A percentile compares a stretch with the other conserved stretches of the same genome.
phyloP scores from a whole-genome alignment of 331 rosid species.

The Prunus yedoensis region DNA sequence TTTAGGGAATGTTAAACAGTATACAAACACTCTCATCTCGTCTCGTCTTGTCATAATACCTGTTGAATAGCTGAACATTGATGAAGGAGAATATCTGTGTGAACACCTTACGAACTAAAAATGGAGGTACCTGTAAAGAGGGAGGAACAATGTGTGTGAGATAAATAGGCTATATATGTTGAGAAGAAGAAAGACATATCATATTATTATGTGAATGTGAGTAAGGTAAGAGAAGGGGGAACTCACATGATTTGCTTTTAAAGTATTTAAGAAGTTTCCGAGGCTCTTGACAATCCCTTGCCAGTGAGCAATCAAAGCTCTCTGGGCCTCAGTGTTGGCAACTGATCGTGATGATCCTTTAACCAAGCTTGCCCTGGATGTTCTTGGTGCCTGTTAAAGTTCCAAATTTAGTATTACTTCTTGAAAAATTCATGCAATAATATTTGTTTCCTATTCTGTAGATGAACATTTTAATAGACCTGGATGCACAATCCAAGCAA shows the following conservation, averaged over 20 bases:
- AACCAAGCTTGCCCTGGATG: constrained; percentile 86
- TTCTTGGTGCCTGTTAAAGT: constrained; percentile 73
- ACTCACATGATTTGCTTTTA: constrained; percentile 72
- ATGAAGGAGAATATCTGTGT: constrained; percentile 87
- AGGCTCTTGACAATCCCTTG: constrained; percentile 86
- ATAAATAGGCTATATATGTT: not conserved
- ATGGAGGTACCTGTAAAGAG: constrained; percentile 71
- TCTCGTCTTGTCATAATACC: constrained; percentile 32
- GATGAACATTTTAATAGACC: constrained; percentile 38
- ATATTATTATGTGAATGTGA: not conserved
- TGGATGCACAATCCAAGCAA: constrained; percentile 87
- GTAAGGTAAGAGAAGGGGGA: not conserved
- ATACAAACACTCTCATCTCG: constrained; percentile 10
- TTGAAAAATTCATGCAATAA: constrained; percentile 11
- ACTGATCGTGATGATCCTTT: constrained; percentile 80
- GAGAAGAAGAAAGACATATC: not conserved
- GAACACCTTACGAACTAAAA: constrained; percentile 86
- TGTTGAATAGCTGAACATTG: constrained; percentile 86
- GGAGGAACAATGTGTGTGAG: not conserved
- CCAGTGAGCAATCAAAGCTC: constrained; percentile 86
- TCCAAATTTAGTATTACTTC: not conserved
- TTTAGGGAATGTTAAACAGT: constrained; percentile 4
- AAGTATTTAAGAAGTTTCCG: constrained; percentile 63
- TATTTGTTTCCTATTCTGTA: not conserved
- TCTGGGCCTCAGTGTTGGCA: constrained; percentile 74